Evolutionary conservation across 768 basidiomycete species (phyloP).

Genomic region (Tylopilus balloui): DNA sequence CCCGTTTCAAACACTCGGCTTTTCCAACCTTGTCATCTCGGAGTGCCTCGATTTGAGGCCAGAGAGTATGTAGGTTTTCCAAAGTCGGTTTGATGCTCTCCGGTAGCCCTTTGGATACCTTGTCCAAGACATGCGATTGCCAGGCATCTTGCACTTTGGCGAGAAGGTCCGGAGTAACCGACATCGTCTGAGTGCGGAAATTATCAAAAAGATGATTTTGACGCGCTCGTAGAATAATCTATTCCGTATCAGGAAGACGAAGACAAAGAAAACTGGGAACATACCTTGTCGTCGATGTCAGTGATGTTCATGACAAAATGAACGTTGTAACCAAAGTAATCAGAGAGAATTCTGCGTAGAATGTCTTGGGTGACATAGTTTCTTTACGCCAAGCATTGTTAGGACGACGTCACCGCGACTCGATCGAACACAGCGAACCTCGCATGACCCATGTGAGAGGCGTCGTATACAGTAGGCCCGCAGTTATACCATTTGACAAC

Average conservation of each 20-base stretch:
- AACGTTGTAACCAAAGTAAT: constrained; percentile 97
- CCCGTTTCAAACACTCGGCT: constrained; percentile 63
- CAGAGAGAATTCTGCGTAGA: constrained; percentile 68
- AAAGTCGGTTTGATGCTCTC: constrained; percentile 41
- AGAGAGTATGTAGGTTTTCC: constrained; percentile 49
- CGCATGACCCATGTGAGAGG: constrained; percentile 98
- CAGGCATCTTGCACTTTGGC: constrained; percentile 58
- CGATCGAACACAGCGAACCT: constrained; percentile 46
- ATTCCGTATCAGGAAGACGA: constrained; percentile 5
- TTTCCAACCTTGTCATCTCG: constrained; percentile 60
- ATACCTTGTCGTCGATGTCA: constrained; percentile 97
- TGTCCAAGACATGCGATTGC: constrained; percentile 55
- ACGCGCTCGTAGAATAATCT: constrained; percentile 94
- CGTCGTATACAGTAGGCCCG: constrained; percentile 97
- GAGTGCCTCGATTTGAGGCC: constrained; percentile 51
- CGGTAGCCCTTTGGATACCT: constrained; percentile 62
- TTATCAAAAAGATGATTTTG: constrained; percentile 68
- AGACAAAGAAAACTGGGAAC: constrained; percentile 10
- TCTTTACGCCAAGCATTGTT: constrained; percentile 39
- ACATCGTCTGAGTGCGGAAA: constrained; percentile 50
- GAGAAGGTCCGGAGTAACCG: constrained; percentile 57
- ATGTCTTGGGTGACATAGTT: constrained; percentile 60
- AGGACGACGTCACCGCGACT: neutral
- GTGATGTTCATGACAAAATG: constrained; percentile 99
- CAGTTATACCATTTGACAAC: constrained; percentile 99